A percentile compares a stretch with the other conserved stretches of the same genome.
phyloP scores from a whole-genome alignment of 176 grass and related monocot species.

The Rhipidocladum racemiflorum region DNA sequence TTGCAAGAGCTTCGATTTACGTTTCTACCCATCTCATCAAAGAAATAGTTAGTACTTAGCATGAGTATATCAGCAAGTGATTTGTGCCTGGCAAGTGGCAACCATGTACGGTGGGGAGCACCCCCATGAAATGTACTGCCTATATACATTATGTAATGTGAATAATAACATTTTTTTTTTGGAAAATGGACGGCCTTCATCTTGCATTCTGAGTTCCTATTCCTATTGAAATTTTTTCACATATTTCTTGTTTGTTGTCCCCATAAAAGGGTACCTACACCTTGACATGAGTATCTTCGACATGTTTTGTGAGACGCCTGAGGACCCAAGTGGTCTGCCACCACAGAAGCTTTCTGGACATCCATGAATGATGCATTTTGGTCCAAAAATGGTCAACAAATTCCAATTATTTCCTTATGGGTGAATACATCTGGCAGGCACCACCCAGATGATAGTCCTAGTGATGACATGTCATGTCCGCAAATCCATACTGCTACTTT shows the following conservation, averaged over 20 bases:
- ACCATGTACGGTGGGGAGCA: no score
- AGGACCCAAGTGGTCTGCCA: not conserved
- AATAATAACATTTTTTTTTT: not conserved
- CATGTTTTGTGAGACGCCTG: not conserved
- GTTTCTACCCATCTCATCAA: not conserved
- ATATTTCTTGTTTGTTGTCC: not conserved
- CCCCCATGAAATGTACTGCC: no score
- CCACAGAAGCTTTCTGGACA: not conserved
- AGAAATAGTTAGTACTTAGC: not conserved
- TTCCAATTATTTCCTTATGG: not conserved
- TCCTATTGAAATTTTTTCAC: not conserved
- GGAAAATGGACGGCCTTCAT: not conserved
- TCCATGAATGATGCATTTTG: not conserved
- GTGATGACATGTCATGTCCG: not conserved
- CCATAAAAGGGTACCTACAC: not conserved
- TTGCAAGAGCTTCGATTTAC: not conserved
- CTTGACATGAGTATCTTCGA: not conserved
- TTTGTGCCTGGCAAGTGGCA: not conserved
- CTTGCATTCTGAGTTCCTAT: not conserved
- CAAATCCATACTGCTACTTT: not conserved
- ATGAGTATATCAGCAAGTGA: not conserved
- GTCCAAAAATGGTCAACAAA: not conserved
- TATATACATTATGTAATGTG: not conserved
- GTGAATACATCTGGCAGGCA: not conserved
- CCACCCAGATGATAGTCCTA: not conserved